These are phyloP conservation scores for Suillus americanus DNA, from an alignment of 768 basidiomycete species.

Conservation along the genomic window DNA sequence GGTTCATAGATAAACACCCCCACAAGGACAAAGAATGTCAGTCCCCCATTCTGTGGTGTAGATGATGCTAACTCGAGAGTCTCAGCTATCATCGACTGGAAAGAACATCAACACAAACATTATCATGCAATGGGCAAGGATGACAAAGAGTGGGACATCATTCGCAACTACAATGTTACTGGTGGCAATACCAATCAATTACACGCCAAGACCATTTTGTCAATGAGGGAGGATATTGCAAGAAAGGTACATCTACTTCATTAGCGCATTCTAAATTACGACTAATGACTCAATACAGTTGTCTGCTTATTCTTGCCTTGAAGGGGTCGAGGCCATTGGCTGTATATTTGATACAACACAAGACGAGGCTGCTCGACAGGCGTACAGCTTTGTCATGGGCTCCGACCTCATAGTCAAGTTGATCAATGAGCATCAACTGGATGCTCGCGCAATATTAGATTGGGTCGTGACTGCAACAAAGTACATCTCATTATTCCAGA, in stretches of 20 bases:
- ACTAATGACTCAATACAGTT: not conserved
- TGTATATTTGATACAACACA: too few relatives aligned
- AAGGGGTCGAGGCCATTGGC: too few relatives aligned
- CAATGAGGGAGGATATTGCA: not conserved
- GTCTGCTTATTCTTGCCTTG: not conserved
- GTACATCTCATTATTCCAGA: too few relatives aligned
- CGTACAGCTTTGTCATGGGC: too few relatives aligned
- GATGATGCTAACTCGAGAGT: not conserved
- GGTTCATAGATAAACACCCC: not conserved
- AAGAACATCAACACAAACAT: not conserved
- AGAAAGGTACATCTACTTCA: not conserved
- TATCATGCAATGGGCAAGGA: not conserved
- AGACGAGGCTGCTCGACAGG: too few relatives aligned
- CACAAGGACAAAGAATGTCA: not conserved
- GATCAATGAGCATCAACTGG: not conserved
- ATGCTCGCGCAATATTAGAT: not conserved
- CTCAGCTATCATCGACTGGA: not conserved
- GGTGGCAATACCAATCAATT: not conserved
- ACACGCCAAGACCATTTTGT: not conserved
- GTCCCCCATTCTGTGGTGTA: not conserved
- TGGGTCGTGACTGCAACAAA: too few relatives aligned
- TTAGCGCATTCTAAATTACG: not conserved
- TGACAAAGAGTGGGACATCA: not conserved
- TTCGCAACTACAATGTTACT: not conserved
- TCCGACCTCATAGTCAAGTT: not conserved